Evolutionary conservation across 768 basidiomycete species (phyloP).

Genomic region (Auriscalpium vulgare): DNA sequence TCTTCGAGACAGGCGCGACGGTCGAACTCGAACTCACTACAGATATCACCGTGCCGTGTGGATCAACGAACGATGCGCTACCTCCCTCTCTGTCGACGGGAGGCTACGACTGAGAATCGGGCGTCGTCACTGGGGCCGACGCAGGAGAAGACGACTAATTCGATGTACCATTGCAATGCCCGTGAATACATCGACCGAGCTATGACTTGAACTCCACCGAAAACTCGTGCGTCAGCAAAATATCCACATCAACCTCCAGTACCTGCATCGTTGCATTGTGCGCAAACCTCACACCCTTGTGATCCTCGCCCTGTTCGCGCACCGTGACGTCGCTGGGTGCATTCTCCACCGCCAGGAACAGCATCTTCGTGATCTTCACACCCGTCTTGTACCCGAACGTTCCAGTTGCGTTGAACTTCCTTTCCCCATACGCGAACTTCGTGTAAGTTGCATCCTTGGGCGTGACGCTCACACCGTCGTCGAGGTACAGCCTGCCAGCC

Average conservation of each 20-base stretch:
- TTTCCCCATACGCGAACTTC: slow-evolving; percentile 20
- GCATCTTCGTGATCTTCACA: slow-evolving; percentile 25
- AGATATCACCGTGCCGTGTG: slow-evolving; percentile 46
- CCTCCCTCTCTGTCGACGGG: slow-evolving; percentile 63
- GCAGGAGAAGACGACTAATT: too few relatives aligned
- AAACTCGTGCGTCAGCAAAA: slow-evolving; percentile 29
- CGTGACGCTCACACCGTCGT: slow-evolving; percentile 50
- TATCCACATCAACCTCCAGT: slow-evolving; percentile 34
- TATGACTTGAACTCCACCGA: background rate
- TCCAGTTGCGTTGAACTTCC: slow-evolving; percentile 23
- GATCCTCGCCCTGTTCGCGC: slow-evolving; percentile 11
- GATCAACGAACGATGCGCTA: slow-evolving; percentile 34
- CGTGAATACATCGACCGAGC: too few relatives aligned
- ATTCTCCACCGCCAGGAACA: slow-evolving; percentile 22
- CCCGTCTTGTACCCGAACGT: slow-evolving; percentile 22
- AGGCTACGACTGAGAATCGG: slow-evolving; percentile 27
- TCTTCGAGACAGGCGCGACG: slow-evolving; percentile 43
- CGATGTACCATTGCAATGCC: too few relatives aligned
- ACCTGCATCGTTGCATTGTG: slow-evolving; percentile 35
- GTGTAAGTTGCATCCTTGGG: slow-evolving; percentile 24
- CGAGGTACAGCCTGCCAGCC: slow-evolving; percentile 46
- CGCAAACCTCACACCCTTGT: slow-evolving; percentile 12
- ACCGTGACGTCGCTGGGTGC: slow-evolving; percentile 17
- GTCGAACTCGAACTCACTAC: slow-evolving; percentile 50
- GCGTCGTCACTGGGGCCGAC: too few relatives aligned